Evolutionary conservation across 192 early-diverging fungal genomes (phyloP), one percentile per base, ranked within the genome.

Genomic region (Phlyctochytrium arcticum): DNA sequence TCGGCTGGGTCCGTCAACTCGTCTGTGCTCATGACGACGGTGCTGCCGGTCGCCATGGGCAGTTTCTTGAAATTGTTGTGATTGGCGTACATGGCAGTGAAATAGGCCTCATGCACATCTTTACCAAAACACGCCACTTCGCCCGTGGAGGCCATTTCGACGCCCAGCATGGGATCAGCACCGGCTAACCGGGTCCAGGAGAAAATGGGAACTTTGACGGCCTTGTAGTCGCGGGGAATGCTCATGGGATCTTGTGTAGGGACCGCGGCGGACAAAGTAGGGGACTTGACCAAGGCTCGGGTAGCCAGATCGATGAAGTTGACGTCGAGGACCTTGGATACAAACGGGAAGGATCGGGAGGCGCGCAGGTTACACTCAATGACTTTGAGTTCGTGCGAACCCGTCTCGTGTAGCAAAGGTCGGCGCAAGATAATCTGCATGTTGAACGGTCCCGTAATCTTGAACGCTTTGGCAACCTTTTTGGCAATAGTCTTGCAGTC

Each of bases 291-390:
- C 29, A 96, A 76, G 6, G 93, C 93, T 37, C 83, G 85, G 17
- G 94, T 93, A 32, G 94, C 93, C 5, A 90, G 75, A 15, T 95
- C 92, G 60, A 98, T 92, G 67, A 98, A 95, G 80, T 96, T 89
- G 19, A 84, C 70, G 51, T 87, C 96, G 32, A 92, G 79, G 27
- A 93, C 91, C 78, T 98, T 98, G 68, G 92, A 95, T 17, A 97
- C 92, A 59, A 96, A 98, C 46, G 94, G 96, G 87, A 98, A 93
- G 1, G 96, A 98, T 8, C 94, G 92, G 31, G 96, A 95, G 0
- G 96, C 94, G 51, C 96, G 92, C 50, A 98, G 74, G 73, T 98
- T 98, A 81, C 96, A 98, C 80, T 96, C 96, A 55, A 98, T 98
- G 33, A 96, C 96, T 82, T 96, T 96, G 48, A 98, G 80, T 48